Conservation (phyloP, 139 green algal species). For the Micractinium conductrix region DNA sequence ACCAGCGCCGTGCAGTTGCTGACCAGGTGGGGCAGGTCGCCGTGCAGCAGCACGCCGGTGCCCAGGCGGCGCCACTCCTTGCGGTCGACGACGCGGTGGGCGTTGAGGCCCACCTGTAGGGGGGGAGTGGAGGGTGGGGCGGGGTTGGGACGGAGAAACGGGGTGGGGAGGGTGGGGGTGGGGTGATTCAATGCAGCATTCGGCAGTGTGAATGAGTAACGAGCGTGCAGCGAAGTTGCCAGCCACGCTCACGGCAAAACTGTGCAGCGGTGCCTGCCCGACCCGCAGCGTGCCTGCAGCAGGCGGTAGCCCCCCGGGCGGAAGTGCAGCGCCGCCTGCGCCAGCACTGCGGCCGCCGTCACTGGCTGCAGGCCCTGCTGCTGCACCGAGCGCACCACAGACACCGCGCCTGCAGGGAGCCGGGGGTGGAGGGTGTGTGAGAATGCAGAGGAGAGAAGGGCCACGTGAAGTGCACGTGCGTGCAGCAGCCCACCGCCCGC, state of each 20-base stretch:
- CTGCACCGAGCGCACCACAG: neutral
- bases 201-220: no score
- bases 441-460: neutral
- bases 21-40: slow-evolving; percentile 21
- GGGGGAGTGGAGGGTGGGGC: neutral
- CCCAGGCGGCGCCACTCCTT: slow-evolving; percentile 39
- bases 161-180: no score
- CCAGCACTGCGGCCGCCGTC: neutral
- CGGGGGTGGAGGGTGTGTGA: no score
- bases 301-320: slow-evolving; percentile 13
- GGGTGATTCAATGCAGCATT: no score
- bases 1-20: slow-evolving; percentile 13
- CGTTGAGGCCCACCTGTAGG: slow-evolving; percentile 30
- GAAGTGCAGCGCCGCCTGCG: slow-evolving; percentile 2
- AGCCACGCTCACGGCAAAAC: neutral
- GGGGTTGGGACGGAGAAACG: neutral
- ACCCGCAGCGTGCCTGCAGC: neutral
- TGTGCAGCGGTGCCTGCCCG: no score
- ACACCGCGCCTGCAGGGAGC: neutral
- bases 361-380: slow-evolving; percentile 13
- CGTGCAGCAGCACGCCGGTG: slow-evolving; percentile 14
- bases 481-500: neutral
- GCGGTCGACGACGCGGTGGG: slow-evolving; percentile 22
- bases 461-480: neutral
- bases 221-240: no score